These are phyloP conservation scores for Amanita phalloides DNA, from an alignment of 768 basidiomycete genomes.

Conservation along the genomic window DNA sequence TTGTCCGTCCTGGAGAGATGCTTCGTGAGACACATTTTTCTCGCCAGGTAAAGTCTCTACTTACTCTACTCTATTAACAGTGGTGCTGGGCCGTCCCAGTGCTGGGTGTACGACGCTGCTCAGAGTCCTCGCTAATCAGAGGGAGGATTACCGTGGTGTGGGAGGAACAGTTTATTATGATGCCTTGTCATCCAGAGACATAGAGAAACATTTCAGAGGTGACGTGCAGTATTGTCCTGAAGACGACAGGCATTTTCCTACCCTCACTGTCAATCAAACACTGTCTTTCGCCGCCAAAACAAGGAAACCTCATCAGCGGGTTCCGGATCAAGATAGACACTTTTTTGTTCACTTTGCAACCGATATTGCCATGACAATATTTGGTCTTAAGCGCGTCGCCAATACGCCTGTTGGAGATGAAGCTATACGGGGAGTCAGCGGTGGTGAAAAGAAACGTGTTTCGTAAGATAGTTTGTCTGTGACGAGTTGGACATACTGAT, in stretches of 20 bases:
- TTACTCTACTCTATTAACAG: slow-evolving; percentile 20
- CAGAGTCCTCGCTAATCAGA: slow-evolving; percentile 71
- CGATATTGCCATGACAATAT: slow-evolving; percentile 53
- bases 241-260: slow-evolving; percentile 82
- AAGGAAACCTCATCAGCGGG: slow-evolving; percentile 50
- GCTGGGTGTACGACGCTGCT: slow-evolving; percentile 81
- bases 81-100: slow-evolving; percentile 80
- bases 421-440: slow-evolving; percentile 61
- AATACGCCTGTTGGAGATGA: slow-evolving; percentile 74
- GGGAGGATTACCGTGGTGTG: slow-evolving; percentile 54
- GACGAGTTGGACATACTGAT: background rate
- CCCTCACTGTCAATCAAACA: slow-evolving; percentile 71
- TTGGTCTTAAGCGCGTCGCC: slow-evolving; percentile 65
- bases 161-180: slow-evolving; percentile 70
- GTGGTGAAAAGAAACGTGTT: slow-evolving; percentile 76
- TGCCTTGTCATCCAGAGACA: slow-evolving; percentile 55
- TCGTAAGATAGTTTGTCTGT: slow-evolving; percentile 23
- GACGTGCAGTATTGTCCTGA: slow-evolving; percentile 77
- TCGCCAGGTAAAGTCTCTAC: background rate
- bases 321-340: slow-evolving; percentile 29
- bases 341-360: slow-evolving; percentile 34
- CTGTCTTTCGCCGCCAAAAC: slow-evolving; percentile 59
- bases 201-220: slow-evolving; percentile 59
- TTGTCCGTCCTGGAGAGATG: slow-evolving; percentile 66
- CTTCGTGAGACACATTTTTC: slow-evolving; percentile 37